Percentiles rank a stretch among this genome's conserved stretches.
phyloP scores from a whole-genome alignment of 371 early-diverging fungal genomes.

The Mortierella sp. region DNA sequence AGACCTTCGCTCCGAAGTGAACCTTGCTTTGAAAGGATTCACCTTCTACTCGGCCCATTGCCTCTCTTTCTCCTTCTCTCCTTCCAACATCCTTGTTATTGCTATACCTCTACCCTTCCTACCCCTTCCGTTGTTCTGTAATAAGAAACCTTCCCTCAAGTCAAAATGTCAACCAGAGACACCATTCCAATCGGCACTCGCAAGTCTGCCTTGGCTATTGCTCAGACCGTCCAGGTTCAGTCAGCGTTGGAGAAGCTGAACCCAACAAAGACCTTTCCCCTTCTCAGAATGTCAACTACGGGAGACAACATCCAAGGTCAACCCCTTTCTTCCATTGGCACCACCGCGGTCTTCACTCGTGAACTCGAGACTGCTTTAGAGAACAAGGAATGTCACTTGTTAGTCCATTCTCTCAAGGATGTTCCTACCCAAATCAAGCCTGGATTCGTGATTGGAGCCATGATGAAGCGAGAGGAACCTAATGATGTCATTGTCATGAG shows the following conservation, averaged over 20 bases:
- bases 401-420: conserved; percentile 97
- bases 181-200: conserved; percentile 81
- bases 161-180: conserved; percentile 28
- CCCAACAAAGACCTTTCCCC: conserved; percentile 66
- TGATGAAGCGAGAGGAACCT: conserved; percentile 89
- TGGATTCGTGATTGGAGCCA: conserved; percentile 88
- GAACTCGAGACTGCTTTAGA: conserved; percentile 90
- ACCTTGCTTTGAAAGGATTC: too few relatives aligned
- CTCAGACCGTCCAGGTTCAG: conserved; percentile 87
- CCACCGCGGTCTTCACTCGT: conserved; percentile 94
- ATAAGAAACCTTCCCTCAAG: neutral
- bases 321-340: conserved; percentile 93
- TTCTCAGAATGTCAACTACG: conserved; percentile 86
- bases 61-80: neutral
- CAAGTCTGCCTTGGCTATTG: conserved; percentile 92
- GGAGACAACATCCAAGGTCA: conserved; percentile 90
- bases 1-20: too few relatives aligned
- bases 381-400: conserved; percentile 81
- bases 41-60: neutral
- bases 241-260: conserved; percentile 64
- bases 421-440: conserved; percentile 90
- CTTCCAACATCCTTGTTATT: neutral
- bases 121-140: neutral
- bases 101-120: neutral
- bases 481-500: conserved; percentile 89